A percentile compares a stretch with the other conserved stretches of the same genome.
phyloP scores from a whole-genome alignment of 768 basidiomycete species.

The Ramaria rubella region DNA sequence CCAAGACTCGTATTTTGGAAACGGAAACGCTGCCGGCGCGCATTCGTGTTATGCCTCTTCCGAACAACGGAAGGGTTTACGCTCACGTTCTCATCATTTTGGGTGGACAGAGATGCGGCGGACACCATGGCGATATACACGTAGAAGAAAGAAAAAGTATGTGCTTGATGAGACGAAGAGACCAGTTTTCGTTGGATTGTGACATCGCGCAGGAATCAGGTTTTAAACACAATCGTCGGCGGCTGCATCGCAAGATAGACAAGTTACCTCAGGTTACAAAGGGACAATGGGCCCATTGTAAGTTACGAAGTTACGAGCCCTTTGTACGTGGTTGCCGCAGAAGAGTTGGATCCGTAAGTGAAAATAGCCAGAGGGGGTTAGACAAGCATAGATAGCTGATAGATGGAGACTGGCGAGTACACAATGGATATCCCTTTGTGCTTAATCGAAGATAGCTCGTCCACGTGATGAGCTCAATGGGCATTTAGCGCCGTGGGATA shows the following conservation, averaged over 20 bases:
- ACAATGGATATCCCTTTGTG: neutral
- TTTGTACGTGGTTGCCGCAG: neutral
- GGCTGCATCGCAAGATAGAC: neutral
- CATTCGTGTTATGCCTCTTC: slow-evolving; percentile 7
- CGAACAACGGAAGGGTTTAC: neutral
- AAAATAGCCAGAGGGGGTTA: neutral
- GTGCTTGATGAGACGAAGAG: neutral
- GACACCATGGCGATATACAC: neutral
- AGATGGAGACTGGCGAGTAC: neutral
- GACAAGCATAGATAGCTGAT: neutral
- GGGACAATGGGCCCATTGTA: neutral
- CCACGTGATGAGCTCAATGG: neutral
- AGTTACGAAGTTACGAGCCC: neutral
- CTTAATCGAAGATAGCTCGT: neutral
- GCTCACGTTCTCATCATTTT: slow-evolving; percentile 12
- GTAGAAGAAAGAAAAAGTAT: neutral
- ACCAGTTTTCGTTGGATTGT: neutral
- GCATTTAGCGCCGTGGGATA: too few species aligned
- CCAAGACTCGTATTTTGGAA: neutral
- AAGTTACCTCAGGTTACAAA: neutral
- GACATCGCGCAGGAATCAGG: neutral
- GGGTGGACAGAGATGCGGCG: neutral
- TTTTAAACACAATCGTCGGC: neutral
- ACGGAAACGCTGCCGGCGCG: slow-evolving; percentile 9
- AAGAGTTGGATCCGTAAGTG: too few species aligned